Base-by-base conservation (phyloP, 768 basidiomycete species). In the Neoboletus brunneissimus region DNA sequence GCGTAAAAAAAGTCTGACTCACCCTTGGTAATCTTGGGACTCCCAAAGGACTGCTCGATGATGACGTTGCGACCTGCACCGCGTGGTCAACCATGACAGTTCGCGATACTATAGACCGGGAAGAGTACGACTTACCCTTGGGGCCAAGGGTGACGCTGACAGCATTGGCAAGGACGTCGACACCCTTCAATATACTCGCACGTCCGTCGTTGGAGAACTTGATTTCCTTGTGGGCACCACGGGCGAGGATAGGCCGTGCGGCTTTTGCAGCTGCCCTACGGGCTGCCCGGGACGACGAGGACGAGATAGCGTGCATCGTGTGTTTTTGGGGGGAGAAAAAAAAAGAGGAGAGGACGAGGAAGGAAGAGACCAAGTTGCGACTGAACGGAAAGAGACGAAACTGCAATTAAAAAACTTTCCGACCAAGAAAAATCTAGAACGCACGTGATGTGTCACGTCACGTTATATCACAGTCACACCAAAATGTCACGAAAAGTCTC, bases 1-100 rank as follows among this genome's bases (percentile, higher is more conserved):
- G 3, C 12, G 5, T 8, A 23, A 47, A 46, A n/a, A 38, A 4
- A 5, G 20, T 7, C 5, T 5, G 2, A 74, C 81, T 49, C 55
- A 91, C 91, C 93, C 75, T 97, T 98, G 67, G 95, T 98, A 72
- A 98, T 97, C 78, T 97, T 94, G 48, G 91, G 90, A 34, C 89
- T 87, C 61, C 91, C 91, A 66, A 81, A 93, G 43, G 88, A 81
- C 78, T 93, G 90, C 76, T 98, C 96, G 67, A 98, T 97, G 78
- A 98, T 98, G 70, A 98, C 96, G 73, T 97, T 99, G 69, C 95
- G 85, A 64, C 94, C 93, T 92, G 12, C 2, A 46, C 31, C 25
- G 56, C 34, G 37, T 44, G 43, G 62, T 69, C 51, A 66, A 60
- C 57, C 58, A 53, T 45, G 29, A 11, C 8, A 16, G 10, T 6